These are phyloP conservation scores for Boletus fagicola DNA, from an alignment of 768 basidiomycete genomes.

Conservation along the genomic window DNA sequence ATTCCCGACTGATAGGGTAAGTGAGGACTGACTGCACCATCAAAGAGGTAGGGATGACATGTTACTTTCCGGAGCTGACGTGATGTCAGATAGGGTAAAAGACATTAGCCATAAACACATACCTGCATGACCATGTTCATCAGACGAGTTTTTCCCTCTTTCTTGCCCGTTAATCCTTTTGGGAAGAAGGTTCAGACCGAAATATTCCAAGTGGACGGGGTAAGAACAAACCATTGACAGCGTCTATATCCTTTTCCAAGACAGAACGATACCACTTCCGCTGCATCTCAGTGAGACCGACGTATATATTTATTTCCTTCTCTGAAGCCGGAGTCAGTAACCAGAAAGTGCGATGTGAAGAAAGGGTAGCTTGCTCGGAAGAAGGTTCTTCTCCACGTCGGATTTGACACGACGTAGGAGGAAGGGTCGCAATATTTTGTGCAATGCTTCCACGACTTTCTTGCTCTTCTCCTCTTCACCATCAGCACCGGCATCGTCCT, in stretches of 20 bases:
- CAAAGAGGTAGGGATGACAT: slow-evolving; percentile 89
- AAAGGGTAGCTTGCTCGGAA: slow-evolving; percentile 64
- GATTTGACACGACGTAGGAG: slow-evolving; percentile 90
- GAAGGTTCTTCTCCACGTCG: slow-evolving; percentile 93
- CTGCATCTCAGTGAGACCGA: slow-evolving; percentile 97
- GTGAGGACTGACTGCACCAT: slow-evolving; percentile 66
- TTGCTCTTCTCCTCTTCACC: slow-evolving; percentile 82
- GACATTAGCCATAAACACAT: slow-evolving; percentile 4
- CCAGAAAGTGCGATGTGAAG: neutral
- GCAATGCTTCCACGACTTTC: slow-evolving; percentile 93
- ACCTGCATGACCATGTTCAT: slow-evolving; percentile 99
- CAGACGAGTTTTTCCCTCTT: slow-evolving; percentile 94
- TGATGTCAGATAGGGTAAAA: neutral
- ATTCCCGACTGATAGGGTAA: neutral
- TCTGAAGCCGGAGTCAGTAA: slow-evolving; percentile 43
- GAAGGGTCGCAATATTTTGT: slow-evolving; percentile 96
- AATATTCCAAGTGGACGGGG: neutral
- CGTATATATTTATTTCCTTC: slow-evolving; percentile 98
- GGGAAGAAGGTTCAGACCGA: neutral
- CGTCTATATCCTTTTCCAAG: slow-evolving; percentile 97
- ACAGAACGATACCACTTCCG: slow-evolving; percentile 97
- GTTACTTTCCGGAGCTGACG: slow-evolving; percentile 73
- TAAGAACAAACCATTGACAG: slow-evolving; percentile 76
- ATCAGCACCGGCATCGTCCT: slow-evolving; percentile 67
- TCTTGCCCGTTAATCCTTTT: slow-evolving; percentile 87